These are phyloP conservation scores for Odontarrhena argentea DNA, from an alignment of 345 rosid genomes.

Conservation along the genomic window DNA sequence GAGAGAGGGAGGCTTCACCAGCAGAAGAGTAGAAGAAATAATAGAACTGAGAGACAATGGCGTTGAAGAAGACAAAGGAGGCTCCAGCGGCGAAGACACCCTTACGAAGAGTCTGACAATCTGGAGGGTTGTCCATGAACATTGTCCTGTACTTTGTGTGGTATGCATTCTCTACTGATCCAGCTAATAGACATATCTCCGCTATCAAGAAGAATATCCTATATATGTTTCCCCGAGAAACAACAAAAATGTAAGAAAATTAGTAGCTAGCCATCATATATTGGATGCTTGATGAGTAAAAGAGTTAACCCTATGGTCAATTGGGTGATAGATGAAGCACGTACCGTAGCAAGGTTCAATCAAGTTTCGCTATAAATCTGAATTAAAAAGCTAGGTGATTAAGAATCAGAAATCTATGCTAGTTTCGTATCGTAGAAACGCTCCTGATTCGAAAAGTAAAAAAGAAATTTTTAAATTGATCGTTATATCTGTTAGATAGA, in stretches of 20 bases:
- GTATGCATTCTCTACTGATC: constrained; percentile 85
- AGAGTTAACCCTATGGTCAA: not conserved
- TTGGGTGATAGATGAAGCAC: constrained; percentile 18
- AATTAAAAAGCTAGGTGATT: not conserved
- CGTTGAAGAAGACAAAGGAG: constrained; percentile 71
- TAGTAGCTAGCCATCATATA: too few relatives aligned
- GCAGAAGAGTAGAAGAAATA: constrained; percentile 73
- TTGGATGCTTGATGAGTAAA: not conserved
- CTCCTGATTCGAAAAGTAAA: not conserved
- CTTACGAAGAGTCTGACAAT: constrained; percentile 78
- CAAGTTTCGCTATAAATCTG: not conserved
- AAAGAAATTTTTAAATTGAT: not conserved
- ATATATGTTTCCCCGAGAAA: constrained; percentile 22
- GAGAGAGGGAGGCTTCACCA: constrained; percentile 43
- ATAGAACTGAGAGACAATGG: constrained; percentile 78
- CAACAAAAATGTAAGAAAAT: not conserved
- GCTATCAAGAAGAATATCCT: constrained; percentile 87
- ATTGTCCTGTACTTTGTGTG: constrained; percentile 83
- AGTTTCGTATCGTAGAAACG: not conserved
- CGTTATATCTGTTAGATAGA: not conserved
- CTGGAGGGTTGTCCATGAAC: constrained; percentile 61
- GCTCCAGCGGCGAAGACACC: constrained; percentile 96
- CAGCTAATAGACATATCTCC: constrained; percentile 80
- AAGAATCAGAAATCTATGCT: not conserved
- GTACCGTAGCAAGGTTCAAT: too few relatives aligned